phyloP scores from a whole-genome alignment of 1,284 basidiomycete genomes.

The Rhodotorula sp. region DNA sequence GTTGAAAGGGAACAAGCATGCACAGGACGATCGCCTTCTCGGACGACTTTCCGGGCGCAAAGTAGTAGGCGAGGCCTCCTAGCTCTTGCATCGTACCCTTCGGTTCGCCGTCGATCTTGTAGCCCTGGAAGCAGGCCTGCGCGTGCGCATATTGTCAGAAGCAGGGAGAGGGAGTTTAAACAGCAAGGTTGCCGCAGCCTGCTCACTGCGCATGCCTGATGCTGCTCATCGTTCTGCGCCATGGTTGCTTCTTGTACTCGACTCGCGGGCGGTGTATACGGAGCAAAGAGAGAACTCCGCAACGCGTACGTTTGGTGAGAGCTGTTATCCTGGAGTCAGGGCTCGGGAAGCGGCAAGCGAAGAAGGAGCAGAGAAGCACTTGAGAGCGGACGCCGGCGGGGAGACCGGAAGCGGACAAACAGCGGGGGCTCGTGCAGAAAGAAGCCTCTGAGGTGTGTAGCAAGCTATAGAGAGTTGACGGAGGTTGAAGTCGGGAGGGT shows the following conservation, averaged over 20 bases:
- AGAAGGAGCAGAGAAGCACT: too few species aligned
- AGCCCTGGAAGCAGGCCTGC: slow-evolving; percentile 18
- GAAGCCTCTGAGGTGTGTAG: too few species aligned
- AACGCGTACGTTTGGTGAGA: too few species aligned
- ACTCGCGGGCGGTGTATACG: too few species aligned
- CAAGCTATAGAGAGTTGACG: too few species aligned
- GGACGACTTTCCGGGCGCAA: background rate
- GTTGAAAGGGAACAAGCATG: background rate
- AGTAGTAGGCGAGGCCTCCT: slow-evolving; percentile 5
- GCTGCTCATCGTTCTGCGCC: background rate
- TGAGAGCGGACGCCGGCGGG: too few species aligned
- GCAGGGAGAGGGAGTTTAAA: background rate
- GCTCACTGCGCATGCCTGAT: background rate
- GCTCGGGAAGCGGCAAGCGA: too few species aligned
- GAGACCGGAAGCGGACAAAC: too few species aligned
- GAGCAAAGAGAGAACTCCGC: too few species aligned
- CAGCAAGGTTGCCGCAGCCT: background rate
- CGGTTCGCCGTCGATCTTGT: slow-evolving; percentile 7
- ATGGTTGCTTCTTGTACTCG: background rate
- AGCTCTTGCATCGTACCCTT: slow-evolving; percentile 9
- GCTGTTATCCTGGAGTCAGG: too few species aligned
- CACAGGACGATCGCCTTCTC: slow-evolving; percentile 19
- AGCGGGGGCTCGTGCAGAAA: too few species aligned
- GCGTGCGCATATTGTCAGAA: background rate
- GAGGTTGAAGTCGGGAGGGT: too few species aligned